Evolutionary conservation across 352 stramenopile species (phyloP).

Genomic region (Phytophthora litchii): DNA sequence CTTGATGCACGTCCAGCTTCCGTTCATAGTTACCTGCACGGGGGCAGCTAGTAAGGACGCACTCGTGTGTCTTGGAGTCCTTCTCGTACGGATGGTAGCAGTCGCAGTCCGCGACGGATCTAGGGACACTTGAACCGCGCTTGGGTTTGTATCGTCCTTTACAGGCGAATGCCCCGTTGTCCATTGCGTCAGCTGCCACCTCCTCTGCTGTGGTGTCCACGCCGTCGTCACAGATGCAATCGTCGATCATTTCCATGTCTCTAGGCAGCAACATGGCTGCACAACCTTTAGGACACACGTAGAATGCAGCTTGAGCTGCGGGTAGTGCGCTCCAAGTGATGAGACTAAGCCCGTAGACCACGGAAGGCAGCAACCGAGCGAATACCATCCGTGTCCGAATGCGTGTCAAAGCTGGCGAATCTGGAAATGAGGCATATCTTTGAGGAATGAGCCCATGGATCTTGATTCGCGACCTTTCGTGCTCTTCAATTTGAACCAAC

Average conservation of each 20-base stretch:
- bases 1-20: conserved; percentile 27
- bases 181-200: conserved; percentile 32
- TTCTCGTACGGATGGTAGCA: conserved; percentile 80
- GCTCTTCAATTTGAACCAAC: conserved; percentile 21
- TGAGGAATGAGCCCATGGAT: conserved; percentile 11
- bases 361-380: conserved; percentile 14
- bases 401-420: conserved; percentile 21
- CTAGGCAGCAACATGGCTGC: conserved; percentile 78
- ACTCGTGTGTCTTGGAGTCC: conserved; percentile 56
- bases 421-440: conserved; percentile 22
- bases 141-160: conserved; percentile 64
- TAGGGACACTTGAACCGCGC: conserved; percentile 16
- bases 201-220: conserved; percentile 32
- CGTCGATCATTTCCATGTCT: conserved; percentile 81
- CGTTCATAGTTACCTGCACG: conserved; percentile 81
- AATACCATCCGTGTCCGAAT: conserved; percentile 23
- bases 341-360: conserved; percentile 17
- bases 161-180: conserved; percentile 55
- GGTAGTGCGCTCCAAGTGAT: conserved; percentile 17
- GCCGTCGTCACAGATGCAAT: conserved; percentile 72
- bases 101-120: conserved; percentile 75
- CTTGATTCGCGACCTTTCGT: conserved; percentile 20
- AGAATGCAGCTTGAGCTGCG: conserved; percentile 43
- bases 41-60: conserved; percentile 60
- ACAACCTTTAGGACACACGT: conserved; percentile 68